phyloP scores from a whole-genome alignment of 805 yeast species.

The Jamesozyma gamospora region DNA sequence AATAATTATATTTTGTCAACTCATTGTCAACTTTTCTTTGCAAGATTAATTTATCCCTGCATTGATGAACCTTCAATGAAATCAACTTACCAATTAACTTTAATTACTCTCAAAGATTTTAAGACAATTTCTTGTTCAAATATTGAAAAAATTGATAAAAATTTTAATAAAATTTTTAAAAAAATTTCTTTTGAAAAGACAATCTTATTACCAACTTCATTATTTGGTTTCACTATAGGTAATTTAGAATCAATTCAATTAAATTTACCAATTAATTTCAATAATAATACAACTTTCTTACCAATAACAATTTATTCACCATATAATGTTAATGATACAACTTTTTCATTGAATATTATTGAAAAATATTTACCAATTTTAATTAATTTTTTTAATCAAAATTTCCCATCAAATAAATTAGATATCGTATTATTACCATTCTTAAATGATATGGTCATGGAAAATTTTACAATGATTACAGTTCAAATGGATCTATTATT shows the following conservation, averaged over 20 bases:
- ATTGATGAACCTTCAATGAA: slow-evolving; percentile 55
- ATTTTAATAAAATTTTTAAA: slow-evolving; percentile 14
- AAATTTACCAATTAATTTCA: slow-evolving; percentile 12
- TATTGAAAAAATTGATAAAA: background rate
- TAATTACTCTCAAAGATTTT: slow-evolving; percentile 15
- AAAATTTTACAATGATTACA: slow-evolving; percentile 63
- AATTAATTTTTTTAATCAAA: slow-evolving; percentile 34
- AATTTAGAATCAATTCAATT: slow-evolving; percentile 47
- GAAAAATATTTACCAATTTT: slow-evolving; percentile 39
- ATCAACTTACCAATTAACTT: slow-evolving; percentile 39
- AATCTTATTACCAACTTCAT: slow-evolving; percentile 51
- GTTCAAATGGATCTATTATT: slow-evolving; percentile 44
- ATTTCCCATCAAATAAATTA: slow-evolving; percentile 52
- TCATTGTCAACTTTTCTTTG: slow-evolving; percentile 61
- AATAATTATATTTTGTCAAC: slow-evolving; percentile 52
- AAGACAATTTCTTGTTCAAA: slow-evolving; percentile 2
- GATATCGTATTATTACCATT: slow-evolving; percentile 65
- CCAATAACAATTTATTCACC: slow-evolving; percentile 50
- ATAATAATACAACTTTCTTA: slow-evolving; percentile 14
- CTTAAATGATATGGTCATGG: slow-evolving; percentile 71
- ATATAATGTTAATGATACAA: slow-evolving; percentile 36
- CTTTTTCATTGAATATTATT: slow-evolving; percentile 42
- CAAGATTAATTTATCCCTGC: slow-evolving; percentile 56
- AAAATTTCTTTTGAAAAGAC: slow-evolving; percentile 40
- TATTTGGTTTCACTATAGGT: slow-evolving; percentile 62